Conservation (phyloP, 768 basidiomycete genomes). For the Collybia mongolica region DNA sequence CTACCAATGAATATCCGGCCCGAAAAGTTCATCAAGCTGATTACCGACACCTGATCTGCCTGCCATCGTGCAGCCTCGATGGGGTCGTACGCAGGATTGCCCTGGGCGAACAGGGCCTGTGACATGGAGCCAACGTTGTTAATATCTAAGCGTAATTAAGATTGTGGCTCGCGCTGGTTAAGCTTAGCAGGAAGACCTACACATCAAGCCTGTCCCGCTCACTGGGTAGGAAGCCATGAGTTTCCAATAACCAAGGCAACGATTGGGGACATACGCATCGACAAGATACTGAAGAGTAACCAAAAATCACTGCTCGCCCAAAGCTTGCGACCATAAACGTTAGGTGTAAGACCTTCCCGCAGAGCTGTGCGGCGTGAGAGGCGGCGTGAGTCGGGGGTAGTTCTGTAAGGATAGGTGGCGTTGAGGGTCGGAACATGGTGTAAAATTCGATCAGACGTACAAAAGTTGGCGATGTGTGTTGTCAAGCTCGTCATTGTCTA, state of each 20-base stretch:
- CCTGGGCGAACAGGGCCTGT: constrained; percentile 64
- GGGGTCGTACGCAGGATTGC: constrained; percentile 63
- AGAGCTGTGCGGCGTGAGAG: constrained; percentile 13
- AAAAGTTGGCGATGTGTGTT: background rate
- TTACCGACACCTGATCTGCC: constrained; percentile 78
- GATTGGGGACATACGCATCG: constrained; percentile 49
- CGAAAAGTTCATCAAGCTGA: constrained; percentile 79
- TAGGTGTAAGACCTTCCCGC: constrained; percentile 15
- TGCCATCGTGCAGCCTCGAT: constrained; percentile 72
- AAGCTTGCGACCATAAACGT: constrained; percentile 20
- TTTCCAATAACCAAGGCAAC: background rate
- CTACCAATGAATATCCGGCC: constrained; percentile 79
- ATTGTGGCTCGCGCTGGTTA: background rate
- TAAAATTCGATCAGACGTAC: background rate
- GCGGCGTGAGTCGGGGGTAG: background rate
- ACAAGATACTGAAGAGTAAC: constrained; percentile 44
- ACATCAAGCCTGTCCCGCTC: constrained; percentile 77
- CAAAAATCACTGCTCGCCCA: constrained; percentile 22
- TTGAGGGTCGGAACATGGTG: background rate
- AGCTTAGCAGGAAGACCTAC: constrained; percentile 33
- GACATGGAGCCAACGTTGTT: constrained; percentile 79
- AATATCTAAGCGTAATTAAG: constrained; percentile 47
- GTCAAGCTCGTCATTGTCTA: constrained; percentile 5
- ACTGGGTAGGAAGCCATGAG: constrained; percentile 32
- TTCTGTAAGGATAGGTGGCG: background rate